phyloP scores from a whole-genome alignment of 2,329 filamentous ascomycete genomes.

The Sporothrix pseudoabietina region DNA sequence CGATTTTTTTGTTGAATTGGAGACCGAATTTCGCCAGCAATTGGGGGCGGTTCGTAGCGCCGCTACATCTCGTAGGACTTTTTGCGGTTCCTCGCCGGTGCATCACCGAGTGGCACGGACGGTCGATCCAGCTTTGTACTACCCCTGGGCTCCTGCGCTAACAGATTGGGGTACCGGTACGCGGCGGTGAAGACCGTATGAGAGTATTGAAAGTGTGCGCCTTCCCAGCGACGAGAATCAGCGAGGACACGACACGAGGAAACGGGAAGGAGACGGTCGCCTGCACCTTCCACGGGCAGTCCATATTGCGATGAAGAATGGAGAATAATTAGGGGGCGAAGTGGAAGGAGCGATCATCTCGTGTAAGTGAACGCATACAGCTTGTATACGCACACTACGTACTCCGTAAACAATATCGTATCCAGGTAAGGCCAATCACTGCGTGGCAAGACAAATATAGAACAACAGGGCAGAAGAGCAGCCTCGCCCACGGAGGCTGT shows the following conservation, averaged over 20 bases:
- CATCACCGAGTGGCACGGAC: slow-evolving; percentile 20
- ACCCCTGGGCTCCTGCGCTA: slow-evolving; percentile 16
- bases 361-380: slow-evolving; percentile 16
- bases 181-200: slow-evolving; percentile 4
- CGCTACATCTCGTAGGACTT: slow-evolving; percentile 19
- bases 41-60: slow-evolving; percentile 8
- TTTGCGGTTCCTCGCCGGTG: not conserved
- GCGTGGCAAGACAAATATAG: slow-evolving; percentile 20
- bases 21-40: slow-evolving; percentile 17
- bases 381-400: not conserved
- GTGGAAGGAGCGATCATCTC: not conserved
- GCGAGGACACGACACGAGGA: slow-evolving; percentile 14
- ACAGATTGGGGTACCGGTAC: slow-evolving; percentile 25
- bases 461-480: not conserved
- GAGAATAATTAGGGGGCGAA: not conserved
- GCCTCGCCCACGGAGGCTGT: slow-evolving; percentile 21
- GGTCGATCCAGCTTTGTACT: slow-evolving; percentile 18
- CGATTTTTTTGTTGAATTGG: slow-evolving; percentile 32
- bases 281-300: slow-evolving; percentile 9
- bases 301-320: not conserved
- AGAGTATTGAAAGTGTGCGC: not conserved
- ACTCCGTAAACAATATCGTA: not conserved
- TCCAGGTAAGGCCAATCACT: not conserved
- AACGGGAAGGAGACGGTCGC: not conserved
- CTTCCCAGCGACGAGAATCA: slow-evolving; percentile 1